These are phyloP conservation scores for Tetrahymena malaccensis DNA, from an alignment of 73 alveolate genomes.

Conservation along the genomic window DNA sequence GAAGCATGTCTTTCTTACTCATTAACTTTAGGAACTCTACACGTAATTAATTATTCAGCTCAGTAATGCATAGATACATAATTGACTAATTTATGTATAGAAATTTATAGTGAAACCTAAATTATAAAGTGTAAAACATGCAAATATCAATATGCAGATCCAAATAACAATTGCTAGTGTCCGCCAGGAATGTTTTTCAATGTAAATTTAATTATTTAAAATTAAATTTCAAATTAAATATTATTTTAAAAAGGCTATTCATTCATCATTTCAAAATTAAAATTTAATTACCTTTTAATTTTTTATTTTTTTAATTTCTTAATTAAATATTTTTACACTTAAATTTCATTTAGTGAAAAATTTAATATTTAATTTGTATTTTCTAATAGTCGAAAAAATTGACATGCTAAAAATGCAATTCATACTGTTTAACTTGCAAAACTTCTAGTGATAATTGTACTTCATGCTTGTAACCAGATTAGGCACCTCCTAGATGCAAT, in stretches of 20 bases:
- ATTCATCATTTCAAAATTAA: too few relatives aligned
- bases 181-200: neutral
- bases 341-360: too few relatives aligned
- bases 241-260: too few relatives aligned
- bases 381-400: too few relatives aligned
- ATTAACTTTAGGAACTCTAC: neutral
- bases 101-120: too few relatives aligned
- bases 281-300: too few relatives aligned
- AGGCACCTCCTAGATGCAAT: neutral
- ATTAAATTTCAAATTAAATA: too few relatives aligned
- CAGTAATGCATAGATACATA: neutral
- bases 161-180: neutral
- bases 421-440: neutral
- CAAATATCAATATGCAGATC: neutral
- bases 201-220: neutral
- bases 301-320: too few relatives aligned
- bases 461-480: neutral
- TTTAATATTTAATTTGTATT: too few relatives aligned
- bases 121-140: neutral
- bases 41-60: neutral
- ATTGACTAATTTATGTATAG: neutral
- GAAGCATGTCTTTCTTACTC: neutral
- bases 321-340: too few relatives aligned
- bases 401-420: neutral
- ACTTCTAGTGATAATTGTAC: neutral